These are phyloP conservation scores for Daldinia sp. DNA, from an alignment of 2,329 filamentous ascomycete species.

Conservation along the genomic window DNA sequence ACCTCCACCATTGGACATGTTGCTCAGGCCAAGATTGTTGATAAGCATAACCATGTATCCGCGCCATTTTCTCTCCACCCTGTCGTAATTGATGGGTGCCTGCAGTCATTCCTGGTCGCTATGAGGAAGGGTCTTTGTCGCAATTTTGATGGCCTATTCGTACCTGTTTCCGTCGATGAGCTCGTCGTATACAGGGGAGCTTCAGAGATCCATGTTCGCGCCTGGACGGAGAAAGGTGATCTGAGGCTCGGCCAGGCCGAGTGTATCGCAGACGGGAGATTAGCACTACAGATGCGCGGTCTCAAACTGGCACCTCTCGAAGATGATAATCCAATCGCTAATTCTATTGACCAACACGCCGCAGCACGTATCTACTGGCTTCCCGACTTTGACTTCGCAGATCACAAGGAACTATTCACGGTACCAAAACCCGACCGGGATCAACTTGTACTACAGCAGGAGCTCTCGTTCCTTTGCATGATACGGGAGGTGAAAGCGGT, in stretches of 20 bases:
- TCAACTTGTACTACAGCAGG: conserved; percentile 45
- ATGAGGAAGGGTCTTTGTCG: conserved; percentile 41
- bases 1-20: conserved; percentile 38
- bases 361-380: conserved; percentile 50
- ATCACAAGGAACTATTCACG: conserved; percentile 45
- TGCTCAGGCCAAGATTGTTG: conserved; percentile 40
- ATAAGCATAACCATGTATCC: conserved; percentile 40
- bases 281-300: conserved; percentile 39
- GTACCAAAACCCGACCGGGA: conserved; percentile 34
- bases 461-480: conserved; percentile 50
- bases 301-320: conserved; percentile 45
- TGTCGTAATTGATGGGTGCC: conserved; percentile 52
- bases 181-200: conserved; percentile 34
- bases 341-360: conserved; percentile 44
- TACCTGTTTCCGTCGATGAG: conserved; percentile 49
- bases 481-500: conserved; percentile 40
- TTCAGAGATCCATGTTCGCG: conserved; percentile 35
- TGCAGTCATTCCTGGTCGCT: conserved; percentile 51
- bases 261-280: conserved; percentile 40
- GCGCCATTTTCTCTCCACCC: conserved; percentile 55
- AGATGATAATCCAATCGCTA: conserved; percentile 36
- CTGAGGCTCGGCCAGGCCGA: conserved; percentile 34
- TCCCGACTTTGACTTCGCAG: conserved; percentile 51
- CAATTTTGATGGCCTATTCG: conserved; percentile 41
- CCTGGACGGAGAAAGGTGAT: conserved; percentile 34